These are phyloP conservation scores for Trifolium pratense DNA, from an alignment of 306 rosid genomes.

Conservation along the genomic window DNA sequence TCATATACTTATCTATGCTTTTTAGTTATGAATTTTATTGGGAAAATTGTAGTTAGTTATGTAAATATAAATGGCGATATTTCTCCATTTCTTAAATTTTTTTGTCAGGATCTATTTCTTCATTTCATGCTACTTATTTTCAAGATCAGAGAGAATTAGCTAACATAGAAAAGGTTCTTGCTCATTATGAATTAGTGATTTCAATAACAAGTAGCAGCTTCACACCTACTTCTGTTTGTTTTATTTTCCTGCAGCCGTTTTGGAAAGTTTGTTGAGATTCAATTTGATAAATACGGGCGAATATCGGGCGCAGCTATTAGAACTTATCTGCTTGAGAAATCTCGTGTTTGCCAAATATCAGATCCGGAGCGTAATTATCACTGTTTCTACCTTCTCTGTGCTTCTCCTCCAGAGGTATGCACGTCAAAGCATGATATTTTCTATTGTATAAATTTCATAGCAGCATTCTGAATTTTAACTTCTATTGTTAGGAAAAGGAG, in stretches of 20 bases:
- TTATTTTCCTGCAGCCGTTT: conserved; percentile 76
- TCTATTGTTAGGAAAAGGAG: conserved; percentile 72
- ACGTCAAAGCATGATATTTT: conserved; percentile 34
- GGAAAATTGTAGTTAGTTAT: conserved; percentile 7
- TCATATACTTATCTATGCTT: conserved; percentile 23
- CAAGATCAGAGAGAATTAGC: conserved; percentile 28
- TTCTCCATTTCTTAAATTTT: conserved; percentile 16
- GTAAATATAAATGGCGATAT: conserved; percentile 30
- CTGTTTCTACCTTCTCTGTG: conserved; percentile 87
- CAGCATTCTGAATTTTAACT: conserved; percentile 36
- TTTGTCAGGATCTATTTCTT: conserved; percentile 17
- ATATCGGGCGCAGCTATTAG: conserved; percentile 97
- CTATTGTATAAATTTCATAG: conserved; percentile 22
- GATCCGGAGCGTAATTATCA: conserved; percentile 93
- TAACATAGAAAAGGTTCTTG: conserved; percentile 33
- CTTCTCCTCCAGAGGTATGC: conserved; percentile 85
- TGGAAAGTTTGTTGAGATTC: conserved; percentile 94
- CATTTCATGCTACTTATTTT: conserved; percentile 36
- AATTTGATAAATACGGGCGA: conserved; percentile 71
- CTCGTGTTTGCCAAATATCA: conserved; percentile 96
- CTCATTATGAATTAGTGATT: conserved; percentile 38
- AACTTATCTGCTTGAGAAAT: conserved; percentile 90
- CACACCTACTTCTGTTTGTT: conserved; percentile 41
- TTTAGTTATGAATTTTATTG: conserved; percentile 25
- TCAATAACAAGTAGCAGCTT: conserved; percentile 36